A percentile compares a stretch with the other conserved stretches of the same genome.
Conservation (phyloP, 2,329 filamentous ascomycete species). For the Beauveria sp. region DNA sequence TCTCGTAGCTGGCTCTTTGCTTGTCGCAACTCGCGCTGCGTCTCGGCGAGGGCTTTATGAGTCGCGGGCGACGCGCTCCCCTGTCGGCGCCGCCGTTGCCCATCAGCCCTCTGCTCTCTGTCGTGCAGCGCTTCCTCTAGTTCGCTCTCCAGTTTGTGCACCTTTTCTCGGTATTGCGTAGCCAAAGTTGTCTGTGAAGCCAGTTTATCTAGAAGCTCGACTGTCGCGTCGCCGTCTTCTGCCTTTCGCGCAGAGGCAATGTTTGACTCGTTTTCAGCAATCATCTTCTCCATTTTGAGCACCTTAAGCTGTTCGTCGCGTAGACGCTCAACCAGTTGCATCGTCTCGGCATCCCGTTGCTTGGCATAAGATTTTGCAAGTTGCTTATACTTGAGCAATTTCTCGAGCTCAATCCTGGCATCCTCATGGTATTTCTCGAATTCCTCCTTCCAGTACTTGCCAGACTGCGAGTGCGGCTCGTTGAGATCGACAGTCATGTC, state of each 20-base stretch:
- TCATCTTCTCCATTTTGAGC: conserved; percentile 53
- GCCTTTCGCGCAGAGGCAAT: conserved; percentile 30
- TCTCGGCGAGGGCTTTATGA: conserved; percentile 44
- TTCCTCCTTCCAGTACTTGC: conserved; percentile 72
- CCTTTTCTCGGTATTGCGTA: conserved; percentile 49
- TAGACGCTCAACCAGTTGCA: conserved; percentile 57
- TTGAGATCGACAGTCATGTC: conserved; percentile 65
- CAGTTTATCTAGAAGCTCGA: conserved; percentile 45
- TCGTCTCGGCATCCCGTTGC: conserved; percentile 66
- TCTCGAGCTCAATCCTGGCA: conserved; percentile 66
- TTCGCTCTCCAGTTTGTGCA: conserved; percentile 49
- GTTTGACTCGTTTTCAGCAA: conserved; percentile 52
- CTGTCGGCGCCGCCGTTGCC: conserved; percentile 28
- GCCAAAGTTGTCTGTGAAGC: conserved; percentile 50
- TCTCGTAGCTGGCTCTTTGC: conserved; percentile 48
- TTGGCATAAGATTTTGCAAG: conserved; percentile 72
- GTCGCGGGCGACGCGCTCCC: conserved; percentile 40
- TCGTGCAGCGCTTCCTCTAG: conserved; percentile 34
- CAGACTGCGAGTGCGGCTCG: conserved; percentile 67
- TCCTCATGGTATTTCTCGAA: conserved; percentile 67
- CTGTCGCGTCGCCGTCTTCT: conserved; percentile 29
- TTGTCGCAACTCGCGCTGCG: conserved; percentile 45
- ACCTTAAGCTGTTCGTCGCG: conserved; percentile 62
- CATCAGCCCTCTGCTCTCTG: conserved; percentile 25
- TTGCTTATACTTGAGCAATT: conserved; percentile 71